These are phyloP conservation scores for Fagopyrum homotropicum DNA, from an alignment of 148 eudicot genomes.

Conservation along the genomic window DNA sequence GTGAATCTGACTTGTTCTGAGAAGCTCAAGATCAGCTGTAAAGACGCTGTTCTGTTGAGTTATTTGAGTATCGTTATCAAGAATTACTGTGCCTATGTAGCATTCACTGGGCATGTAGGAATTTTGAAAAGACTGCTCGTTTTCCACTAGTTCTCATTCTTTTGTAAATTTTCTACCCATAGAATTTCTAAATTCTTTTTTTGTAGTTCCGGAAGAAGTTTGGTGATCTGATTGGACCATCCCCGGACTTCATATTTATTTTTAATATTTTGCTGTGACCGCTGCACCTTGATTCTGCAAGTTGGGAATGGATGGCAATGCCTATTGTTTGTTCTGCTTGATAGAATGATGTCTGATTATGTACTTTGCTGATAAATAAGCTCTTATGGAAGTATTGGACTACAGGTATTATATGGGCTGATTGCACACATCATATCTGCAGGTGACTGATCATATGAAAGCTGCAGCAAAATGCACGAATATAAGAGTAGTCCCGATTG, in stretches of 20 bases:
- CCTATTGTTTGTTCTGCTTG: neutral
- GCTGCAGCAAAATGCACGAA: conserved; percentile 58
- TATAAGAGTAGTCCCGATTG: conserved; percentile 72
- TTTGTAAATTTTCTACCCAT: neutral
- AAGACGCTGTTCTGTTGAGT: neutral
- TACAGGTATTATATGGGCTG: neutral
- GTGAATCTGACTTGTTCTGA: neutral
- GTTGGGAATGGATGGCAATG: neutral
- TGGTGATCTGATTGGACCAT: neutral
- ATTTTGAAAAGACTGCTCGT: neutral
- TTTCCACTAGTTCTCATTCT: neutral
- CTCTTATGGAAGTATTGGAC: neutral
- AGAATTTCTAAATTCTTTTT: neutral
- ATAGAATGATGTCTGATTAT: conserved; percentile 1
- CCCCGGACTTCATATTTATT: neutral
- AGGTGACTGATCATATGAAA: conserved; percentile 93
- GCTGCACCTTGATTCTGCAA: neutral
- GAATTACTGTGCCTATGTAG: neutral
- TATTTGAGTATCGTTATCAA: neutral
- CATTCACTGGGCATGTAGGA: neutral
- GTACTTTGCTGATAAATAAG: neutral
- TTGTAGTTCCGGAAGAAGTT: neutral
- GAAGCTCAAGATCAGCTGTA: neutral
- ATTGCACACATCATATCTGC: conserved; percentile 10
- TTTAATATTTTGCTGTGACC: neutral